A percentile compares a stretch with the other conserved stretches of the same genome.
These are phyloP conservation scores for Steccherinum ochraceum DNA, from an alignment of 768 basidiomycete species.

Conservation along the genomic window DNA sequence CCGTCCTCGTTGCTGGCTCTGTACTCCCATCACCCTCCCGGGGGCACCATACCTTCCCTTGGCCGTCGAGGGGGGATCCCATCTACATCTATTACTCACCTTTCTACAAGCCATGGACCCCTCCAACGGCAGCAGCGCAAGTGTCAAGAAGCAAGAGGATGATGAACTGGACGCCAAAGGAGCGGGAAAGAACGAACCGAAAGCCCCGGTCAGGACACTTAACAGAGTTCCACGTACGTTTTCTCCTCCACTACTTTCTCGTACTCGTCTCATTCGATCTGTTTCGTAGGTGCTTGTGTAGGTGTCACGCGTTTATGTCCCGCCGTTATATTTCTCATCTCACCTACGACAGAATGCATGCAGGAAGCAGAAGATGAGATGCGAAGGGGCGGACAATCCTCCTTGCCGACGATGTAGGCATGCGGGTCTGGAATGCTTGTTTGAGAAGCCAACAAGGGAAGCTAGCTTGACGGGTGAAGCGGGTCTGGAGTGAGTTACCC, in stretches of 20 bases:
- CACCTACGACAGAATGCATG: conserved; percentile 73
- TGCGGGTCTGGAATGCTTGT: conserved; percentile 85
- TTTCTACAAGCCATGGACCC: conserved; percentile 15
- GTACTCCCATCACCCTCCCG: not conserved
- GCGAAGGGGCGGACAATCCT: conserved; percentile 93
- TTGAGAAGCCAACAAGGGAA: conserved; percentile 89
- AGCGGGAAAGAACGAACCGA: conserved; percentile 55
- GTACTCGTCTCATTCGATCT: conserved; percentile 10
- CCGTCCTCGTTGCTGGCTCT: not conserved
- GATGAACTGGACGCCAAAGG: conserved; percentile 39
- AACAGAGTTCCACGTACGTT: conserved; percentile 83
- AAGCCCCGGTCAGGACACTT: conserved; percentile 70
- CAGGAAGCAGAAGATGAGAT: conserved; percentile 95
- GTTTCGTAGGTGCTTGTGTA: conserved; percentile 70
- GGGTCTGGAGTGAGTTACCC: conserved; percentile 70
- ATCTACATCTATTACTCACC: not conserved
- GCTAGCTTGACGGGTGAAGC: conserved; percentile 85
- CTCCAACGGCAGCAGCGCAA: conserved; percentile 12
- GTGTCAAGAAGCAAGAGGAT: conserved; percentile 60
- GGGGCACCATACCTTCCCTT: not conserved
- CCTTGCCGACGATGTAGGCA: conserved; percentile 94
- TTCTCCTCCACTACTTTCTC: conserved; percentile 13
- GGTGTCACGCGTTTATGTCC: conserved; percentile 19
- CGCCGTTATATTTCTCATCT: conserved; percentile 9
- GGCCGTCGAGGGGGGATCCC: not conserved